A percentile compares a stretch with the other conserved stretches of the same genome.
phyloP scores from a whole-genome alignment of 2,329 filamentous ascomycete genomes.

The Penicillium brevicompactum region DNA sequence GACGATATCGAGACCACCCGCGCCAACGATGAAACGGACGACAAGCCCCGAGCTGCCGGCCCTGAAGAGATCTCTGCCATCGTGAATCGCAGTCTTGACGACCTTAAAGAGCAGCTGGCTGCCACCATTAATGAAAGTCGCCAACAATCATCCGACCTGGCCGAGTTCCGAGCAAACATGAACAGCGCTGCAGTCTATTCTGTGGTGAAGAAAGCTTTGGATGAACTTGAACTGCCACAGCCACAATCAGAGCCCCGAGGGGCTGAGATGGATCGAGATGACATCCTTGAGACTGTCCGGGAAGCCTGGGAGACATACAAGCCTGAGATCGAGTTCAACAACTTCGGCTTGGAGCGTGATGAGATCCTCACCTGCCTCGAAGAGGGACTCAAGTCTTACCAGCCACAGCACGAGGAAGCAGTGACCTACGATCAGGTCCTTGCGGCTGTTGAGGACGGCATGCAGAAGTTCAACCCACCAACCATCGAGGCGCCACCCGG shows the following conservation, averaged over 20 bases:
- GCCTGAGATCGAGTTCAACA: slow-evolving; percentile 86
- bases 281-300: slow-evolving; percentile 81
- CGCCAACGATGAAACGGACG: slow-evolving; percentile 44
- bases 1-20: slow-evolving; percentile 58
- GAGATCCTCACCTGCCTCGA: slow-evolving; percentile 85
- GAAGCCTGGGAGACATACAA: slow-evolving; percentile 95
- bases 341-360: slow-evolving; percentile 85
- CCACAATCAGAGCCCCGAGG: slow-evolving; percentile 55
- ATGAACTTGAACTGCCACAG: slow-evolving; percentile 61
- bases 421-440: slow-evolving; percentile 84
- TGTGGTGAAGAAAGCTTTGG: slow-evolving; percentile 73
- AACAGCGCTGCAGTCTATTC: slow-evolving; percentile 86
- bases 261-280: slow-evolving; percentile 69
- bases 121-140: slow-evolving; percentile 75
- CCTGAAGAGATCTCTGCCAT: slow-evolving; percentile 75
- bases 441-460: slow-evolving; percentile 78
- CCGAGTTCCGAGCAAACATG: slow-evolving; percentile 63
- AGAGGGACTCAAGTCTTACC: slow-evolving; percentile 79
- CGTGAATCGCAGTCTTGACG: slow-evolving; percentile 75
- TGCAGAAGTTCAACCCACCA: slow-evolving; percentile 78
- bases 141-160: slow-evolving; percentile 66
- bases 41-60: slow-evolving; percentile 53
- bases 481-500: slow-evolving; percentile 68
- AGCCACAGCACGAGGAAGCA: slow-evolving; percentile 53
- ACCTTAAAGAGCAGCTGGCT: slow-evolving; percentile 84